These are phyloP conservation scores for Codiaeum variegatum DNA, from an alignment of 441 rosid genomes.

Conservation along the genomic window DNA sequence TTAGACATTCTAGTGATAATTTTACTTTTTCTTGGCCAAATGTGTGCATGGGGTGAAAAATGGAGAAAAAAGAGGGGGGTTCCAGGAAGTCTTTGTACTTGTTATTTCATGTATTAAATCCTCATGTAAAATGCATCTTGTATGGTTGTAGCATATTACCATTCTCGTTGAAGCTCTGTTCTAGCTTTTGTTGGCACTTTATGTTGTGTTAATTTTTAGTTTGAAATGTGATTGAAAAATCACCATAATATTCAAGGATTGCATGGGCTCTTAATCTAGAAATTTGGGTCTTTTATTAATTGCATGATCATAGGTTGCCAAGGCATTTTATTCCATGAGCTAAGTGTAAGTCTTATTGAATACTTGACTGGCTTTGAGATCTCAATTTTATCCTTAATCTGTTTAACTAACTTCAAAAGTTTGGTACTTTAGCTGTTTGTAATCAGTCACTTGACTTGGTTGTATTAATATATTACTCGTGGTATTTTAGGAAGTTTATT, in stretches of 20 bases:
- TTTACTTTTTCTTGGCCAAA: background rate
- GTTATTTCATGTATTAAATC: too few species aligned
- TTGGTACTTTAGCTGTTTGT: constrained; percentile 7
- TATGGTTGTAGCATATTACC: background rate
- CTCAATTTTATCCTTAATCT: background rate
- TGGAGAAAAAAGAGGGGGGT: too few species aligned
- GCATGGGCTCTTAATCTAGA: background rate
- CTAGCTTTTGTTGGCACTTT: background rate
- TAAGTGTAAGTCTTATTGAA: background rate
- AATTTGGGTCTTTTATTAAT: background rate
- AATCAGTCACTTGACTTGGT: background rate
- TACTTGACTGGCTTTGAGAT: background rate
- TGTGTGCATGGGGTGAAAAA: too few species aligned
- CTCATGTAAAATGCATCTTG: background rate
- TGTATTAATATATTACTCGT: background rate
- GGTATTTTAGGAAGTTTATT: background rate
- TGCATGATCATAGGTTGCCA: background rate
- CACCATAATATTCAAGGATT: background rate
- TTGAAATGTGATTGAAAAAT: background rate
- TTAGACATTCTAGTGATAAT: background rate
- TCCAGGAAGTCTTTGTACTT: too few species aligned
- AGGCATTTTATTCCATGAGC: background rate
- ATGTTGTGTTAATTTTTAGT: background rate
- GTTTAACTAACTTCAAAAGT: constrained; percentile 1
- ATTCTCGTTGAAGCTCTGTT: background rate